Base-by-base conservation (phyloP, 306 rosid species). In the Quercus aquifolioides region DNA sequence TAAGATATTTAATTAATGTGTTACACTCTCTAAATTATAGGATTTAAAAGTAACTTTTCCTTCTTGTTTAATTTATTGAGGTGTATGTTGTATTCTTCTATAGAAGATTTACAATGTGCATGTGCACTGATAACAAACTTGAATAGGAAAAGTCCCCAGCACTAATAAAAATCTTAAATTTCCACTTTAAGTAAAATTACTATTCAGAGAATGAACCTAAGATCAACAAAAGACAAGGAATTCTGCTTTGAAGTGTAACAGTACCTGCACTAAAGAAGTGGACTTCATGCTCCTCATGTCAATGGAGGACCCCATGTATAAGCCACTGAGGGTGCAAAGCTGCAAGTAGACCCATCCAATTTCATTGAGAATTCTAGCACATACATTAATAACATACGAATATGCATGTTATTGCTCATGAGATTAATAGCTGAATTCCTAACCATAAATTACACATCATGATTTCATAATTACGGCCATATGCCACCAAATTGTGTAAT, bases 261-360 rank as follows among this genome's bases (percentile, higher is more conserved):
- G 82, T 88, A 69, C 58, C 82, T 86, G 90, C 92, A 89, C 87
- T 85, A 88, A 59, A 69, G 74, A 57, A 73, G 89, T 92, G 91
- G 92, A 76, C 85, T 71, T 49, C 55, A 78, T 49, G 74, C 49
- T 81, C 87, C 83, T 78, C 82, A 85, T 81, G 80, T 87, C 82
- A 85, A 83, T 85, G 90, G 91, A 87, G 89, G 97, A 84, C 86
- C 96, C 91, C 93, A 81, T 79, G 68, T 43, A 80, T 28, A 79
- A 80, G 72, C 91, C 97, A 90, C 88, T 76, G 19, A 76, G 96
- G 97, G 86, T 80, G 84, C 93, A 92, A 83, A 87, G 49, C 76
- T 86, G 82, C 86, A 82, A 83, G 78, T 79, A 79, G 88, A 80
- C 74, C 87, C 76, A 35, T 25, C 81, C 74, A 78, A 81, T 35